Evolutionary conservation across 148 eudicot species (phyloP).

Genomic region (Silene conica): DNA sequence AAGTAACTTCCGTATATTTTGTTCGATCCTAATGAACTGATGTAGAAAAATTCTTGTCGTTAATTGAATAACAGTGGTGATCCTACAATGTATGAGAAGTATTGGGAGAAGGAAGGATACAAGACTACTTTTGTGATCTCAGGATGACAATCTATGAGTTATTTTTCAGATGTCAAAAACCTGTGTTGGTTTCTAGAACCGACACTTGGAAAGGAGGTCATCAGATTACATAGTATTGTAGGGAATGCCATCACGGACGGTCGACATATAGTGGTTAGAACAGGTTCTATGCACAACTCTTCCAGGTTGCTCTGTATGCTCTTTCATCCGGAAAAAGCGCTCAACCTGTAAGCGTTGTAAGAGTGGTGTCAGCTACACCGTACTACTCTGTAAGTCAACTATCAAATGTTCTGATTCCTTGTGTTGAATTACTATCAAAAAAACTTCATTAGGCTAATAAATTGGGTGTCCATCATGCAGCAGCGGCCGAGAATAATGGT

Average conservation of each 20-base stretch:
- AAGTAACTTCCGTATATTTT: neutral
- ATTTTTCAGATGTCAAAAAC: conserved; percentile 68
- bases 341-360: conserved; percentile 67
- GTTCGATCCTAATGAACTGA: conserved; percentile 5
- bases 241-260: conserved; percentile 77
- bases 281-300: conserved; percentile 89
- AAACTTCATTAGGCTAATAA: neutral
- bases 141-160: conserved; percentile 83
- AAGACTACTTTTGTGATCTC: conserved; percentile 54
- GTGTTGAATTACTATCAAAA: neutral
- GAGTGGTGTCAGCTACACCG: conserved; percentile 87
- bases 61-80: conserved; percentile 60
- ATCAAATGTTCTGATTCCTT: conserved; percentile 9
- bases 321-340: conserved; percentile 38
- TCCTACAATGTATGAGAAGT: conserved; percentile 94
- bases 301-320: conserved; percentile 86
- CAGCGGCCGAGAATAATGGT: too few species aligned
- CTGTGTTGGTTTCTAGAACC: conserved; percentile 92
- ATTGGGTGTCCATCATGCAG: too few species aligned
- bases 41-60: neutral
- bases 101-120: conserved; percentile 70
- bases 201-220: conserved; percentile 49
- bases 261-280: conserved; percentile 77
- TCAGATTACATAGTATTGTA: conserved; percentile 64
- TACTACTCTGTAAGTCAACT: conserved; percentile 71